Conservation (phyloP, 2,329 filamentous ascomycete genomes). For the Cladophialophora chaetospira region DNA sequence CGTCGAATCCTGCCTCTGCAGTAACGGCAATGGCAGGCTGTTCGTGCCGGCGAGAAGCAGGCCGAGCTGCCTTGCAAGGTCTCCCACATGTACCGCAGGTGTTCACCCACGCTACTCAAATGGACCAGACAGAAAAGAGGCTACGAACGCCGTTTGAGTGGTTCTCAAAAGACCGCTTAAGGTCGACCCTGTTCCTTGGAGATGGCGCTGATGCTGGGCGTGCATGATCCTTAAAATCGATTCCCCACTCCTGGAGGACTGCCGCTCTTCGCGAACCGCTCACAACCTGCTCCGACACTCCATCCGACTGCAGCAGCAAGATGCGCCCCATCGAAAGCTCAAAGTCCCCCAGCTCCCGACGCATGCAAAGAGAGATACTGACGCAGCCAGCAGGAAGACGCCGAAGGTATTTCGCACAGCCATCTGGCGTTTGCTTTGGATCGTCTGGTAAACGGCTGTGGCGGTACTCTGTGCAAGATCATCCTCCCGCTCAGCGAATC, state of each 20-base stretch:
- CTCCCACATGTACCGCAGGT: neutral
- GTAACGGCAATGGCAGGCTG: neutral
- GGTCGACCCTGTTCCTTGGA: slow-evolving; percentile 9
- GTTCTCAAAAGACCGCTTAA: slow-evolving; percentile 4
- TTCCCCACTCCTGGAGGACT: neutral
- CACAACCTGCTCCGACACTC: neutral
- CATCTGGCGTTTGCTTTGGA: neutral
- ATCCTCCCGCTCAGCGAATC: no score
- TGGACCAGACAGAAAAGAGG: neutral
- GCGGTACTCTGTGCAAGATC: no score
- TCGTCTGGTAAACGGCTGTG: no score
- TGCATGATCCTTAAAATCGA: slow-evolving; percentile 11
- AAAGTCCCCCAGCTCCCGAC: neutral
- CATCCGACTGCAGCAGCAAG: neutral
- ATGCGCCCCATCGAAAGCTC: slow-evolving; percentile 15
- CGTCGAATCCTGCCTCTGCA: neutral
- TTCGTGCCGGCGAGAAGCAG: neutral
- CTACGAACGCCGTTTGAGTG: neutral
- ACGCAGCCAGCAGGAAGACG: neutral
- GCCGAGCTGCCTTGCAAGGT: no score
- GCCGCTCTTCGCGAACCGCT: slow-evolving; percentile 2
- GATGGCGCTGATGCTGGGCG: slow-evolving; percentile 1
- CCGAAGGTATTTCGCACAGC: neutral
- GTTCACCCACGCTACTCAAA: slow-evolving; percentile 10
- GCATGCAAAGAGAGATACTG: neutral